phyloP scores from a whole-genome alignment of 768 basidiomycete genomes.

The Phallus indusiatus region DNA sequence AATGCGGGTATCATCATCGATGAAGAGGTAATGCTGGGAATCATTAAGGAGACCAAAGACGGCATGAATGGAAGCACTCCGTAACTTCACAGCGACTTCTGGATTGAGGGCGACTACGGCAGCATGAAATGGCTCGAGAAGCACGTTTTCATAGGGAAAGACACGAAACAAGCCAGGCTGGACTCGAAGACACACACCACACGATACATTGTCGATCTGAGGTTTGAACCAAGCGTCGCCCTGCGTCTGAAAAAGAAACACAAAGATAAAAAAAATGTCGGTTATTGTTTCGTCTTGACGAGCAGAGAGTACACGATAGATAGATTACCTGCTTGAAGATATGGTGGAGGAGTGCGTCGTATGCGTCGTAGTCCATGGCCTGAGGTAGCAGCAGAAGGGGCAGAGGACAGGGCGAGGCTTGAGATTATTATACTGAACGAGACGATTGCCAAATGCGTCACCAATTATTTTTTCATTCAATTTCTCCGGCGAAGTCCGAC shows the following conservation, averaged over 20 bases:
- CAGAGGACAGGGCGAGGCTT: neutral
- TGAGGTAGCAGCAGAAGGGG: neutral
- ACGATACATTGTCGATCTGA: constrained; percentile 35
- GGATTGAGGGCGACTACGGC: constrained; percentile 45
- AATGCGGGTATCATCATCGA: constrained; percentile 57
- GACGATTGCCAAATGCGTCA: neutral
- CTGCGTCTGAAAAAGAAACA: constrained; percentile 25
- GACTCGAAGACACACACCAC: constrained; percentile 41
- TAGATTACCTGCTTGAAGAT: constrained; percentile 33
- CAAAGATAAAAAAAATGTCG: too few relatives aligned
- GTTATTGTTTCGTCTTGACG: too few relatives aligned
- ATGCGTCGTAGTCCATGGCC: constrained; percentile 22
- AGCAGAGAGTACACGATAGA: too few relatives aligned
- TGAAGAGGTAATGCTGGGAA: constrained; percentile 26
- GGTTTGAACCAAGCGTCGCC: constrained; percentile 48
- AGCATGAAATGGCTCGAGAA: constrained; percentile 44
- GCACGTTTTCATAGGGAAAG: constrained; percentile 45
- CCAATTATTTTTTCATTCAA: neutral
- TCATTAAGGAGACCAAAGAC: constrained; percentile 38
- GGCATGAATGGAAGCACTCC: constrained; percentile 41
- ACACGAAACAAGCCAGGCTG: constrained; percentile 33
- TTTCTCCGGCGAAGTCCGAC: neutral
- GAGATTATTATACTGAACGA: neutral
- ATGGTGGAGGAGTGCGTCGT: constrained; percentile 34
- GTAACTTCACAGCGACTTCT: constrained; percentile 44